Evolutionary conservation across 805 yeast species (phyloP).

Genomic region (Suhomyces emberorum): DNA sequence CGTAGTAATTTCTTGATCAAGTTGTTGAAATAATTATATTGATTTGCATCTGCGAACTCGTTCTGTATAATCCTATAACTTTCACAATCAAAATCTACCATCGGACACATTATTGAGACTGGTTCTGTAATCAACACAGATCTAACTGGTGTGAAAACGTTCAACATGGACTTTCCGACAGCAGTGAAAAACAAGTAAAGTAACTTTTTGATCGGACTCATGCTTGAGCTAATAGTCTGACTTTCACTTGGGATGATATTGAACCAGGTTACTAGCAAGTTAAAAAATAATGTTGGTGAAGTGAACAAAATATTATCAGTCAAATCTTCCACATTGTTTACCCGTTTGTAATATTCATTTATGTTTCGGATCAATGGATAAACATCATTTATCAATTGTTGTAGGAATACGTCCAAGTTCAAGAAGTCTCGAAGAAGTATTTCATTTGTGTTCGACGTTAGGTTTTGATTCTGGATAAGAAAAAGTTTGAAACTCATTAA

Average conservation of each 20-base stretch:
- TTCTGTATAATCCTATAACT: conserved; percentile 12
- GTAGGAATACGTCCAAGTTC: conserved; percentile 31
- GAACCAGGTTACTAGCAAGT: conserved; percentile 35
- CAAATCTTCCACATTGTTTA: conserved; percentile 12
- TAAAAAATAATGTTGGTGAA: conserved; percentile 30
- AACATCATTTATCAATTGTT: conserved; percentile 20
- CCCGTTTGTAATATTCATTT: conserved; percentile 22
- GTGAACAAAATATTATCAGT: conserved; percentile 19
- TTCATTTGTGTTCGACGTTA: conserved; percentile 6
- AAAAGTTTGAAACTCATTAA: conserved; percentile 26
- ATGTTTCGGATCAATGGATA: conserved; percentile 26
- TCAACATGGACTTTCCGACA: conserved; percentile 31
- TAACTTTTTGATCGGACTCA: conserved; percentile 29
- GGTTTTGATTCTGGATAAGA: conserved; percentile 10
- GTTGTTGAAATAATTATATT: conserved; percentile 19
- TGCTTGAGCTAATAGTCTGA: conserved; percentile 23
- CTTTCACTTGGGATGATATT: conserved; percentile 32
- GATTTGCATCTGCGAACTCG: conserved; percentile 14
- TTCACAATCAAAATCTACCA: conserved; percentile 24
- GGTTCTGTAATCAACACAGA: conserved; percentile 34
- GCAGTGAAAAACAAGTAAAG: conserved; percentile 34
- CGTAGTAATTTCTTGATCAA: conserved; percentile 27
- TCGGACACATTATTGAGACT: conserved; percentile 29
- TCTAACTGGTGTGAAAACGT: conserved; percentile 34
- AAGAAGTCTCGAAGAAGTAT: conserved; percentile 11